These are phyloP conservation scores for Fusarium subglutinans DNA, from an alignment of 2,329 filamentous ascomycete species.

Conservation along the genomic window DNA sequence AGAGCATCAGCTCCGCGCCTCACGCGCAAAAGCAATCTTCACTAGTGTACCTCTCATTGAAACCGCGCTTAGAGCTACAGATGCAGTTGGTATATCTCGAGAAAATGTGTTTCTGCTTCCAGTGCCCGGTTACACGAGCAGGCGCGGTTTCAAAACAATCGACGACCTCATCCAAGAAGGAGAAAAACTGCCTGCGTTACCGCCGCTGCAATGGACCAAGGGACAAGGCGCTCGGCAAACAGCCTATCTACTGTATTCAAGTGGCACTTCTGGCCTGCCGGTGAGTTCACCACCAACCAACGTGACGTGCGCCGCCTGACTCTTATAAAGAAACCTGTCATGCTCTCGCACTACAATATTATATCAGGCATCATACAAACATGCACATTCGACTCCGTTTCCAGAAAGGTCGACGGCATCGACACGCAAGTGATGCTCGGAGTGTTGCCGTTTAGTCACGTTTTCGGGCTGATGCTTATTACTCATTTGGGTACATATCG, in stretches of 20 bases:
- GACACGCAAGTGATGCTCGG: slow-evolving; percentile 64
- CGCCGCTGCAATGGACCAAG: slow-evolving; percentile 62
- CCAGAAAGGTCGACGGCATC: slow-evolving; percentile 47
- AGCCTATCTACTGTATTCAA: slow-evolving; percentile 83
- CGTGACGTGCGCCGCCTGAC: too few species aligned
- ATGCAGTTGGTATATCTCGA: slow-evolving; percentile 67
- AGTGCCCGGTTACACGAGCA: slow-evolving; percentile 56
- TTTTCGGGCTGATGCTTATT: slow-evolving; percentile 79
- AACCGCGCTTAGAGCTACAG: slow-evolving; percentile 70
- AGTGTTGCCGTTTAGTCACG: slow-evolving; percentile 81
- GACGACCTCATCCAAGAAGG: slow-evolving; percentile 72
- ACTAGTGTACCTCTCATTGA: slow-evolving; percentile 73
- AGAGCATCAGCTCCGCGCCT: slow-evolving; percentile 75
- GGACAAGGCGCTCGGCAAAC: slow-evolving; percentile 74
- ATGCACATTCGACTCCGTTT: slow-evolving; percentile 56
- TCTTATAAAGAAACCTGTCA: slow-evolving; percentile 63
- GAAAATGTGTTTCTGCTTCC: slow-evolving; percentile 74
- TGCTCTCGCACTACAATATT: slow-evolving; percentile 83
- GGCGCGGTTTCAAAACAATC: slow-evolving; percentile 66
- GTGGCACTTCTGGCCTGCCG: slow-evolving; percentile 78
- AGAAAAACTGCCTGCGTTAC: slow-evolving; percentile 58
- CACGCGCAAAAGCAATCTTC: slow-evolving; percentile 74
- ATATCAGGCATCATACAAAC: slow-evolving; percentile 77
- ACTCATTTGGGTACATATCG: slow-evolving; percentile 72
- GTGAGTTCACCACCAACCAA: too few species aligned